Evolutionary conservation across 768 basidiomycete genomes (phyloP), one percentile per base, ranked within the genome.

Genomic region (Lentinus brumalis): DNA sequence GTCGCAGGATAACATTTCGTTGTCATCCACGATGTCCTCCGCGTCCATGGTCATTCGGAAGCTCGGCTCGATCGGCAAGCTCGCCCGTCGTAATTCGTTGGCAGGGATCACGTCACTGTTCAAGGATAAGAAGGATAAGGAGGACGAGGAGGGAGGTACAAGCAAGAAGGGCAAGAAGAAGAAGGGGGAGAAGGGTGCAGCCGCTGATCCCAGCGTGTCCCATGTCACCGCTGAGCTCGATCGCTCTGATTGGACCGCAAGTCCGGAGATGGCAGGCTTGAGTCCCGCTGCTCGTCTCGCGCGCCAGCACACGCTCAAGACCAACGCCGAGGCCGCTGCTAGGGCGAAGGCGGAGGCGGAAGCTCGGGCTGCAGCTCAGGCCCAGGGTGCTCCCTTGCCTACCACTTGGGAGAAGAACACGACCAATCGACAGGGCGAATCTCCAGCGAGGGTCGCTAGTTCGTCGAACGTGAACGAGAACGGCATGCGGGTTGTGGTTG

Each of bases 41-140:
- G 96, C 96, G 21, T 94, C 91, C 46, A 90, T 98, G 73, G 96
- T 98, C 85, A 96, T 97, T 68, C 85, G 96, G 66, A 98, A 97
- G 78, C 86, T 98, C 50, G 92, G 96, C 3, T 87, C 87, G 41
- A 88, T 97, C 76, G 92, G 93, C 35, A 93, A 91, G 74, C 82
- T 97, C 15, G 92, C 94, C 9, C 78, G 94, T 53, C 81, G 94
- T 46, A 96, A 96, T 71, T 94, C 92, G 40, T 76, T 98, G 42
- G 89, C 91, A 55, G 91, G 94, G 31, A 95, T 98, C 72, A 94
- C 94, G 18, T 92, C 90, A 51, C 78, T 98, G 59, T 97, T 98
- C 83, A 96, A 96, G 76, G 93, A 94, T 71, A 92, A 88, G 73
- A 77, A 82, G 60, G 72, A 76, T 50, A 78, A 86, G 69, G 86